Evolutionary conservation across 208 protist genomes (phyloP).

Genomic region (Acanthamoeba sp.): DNA sequence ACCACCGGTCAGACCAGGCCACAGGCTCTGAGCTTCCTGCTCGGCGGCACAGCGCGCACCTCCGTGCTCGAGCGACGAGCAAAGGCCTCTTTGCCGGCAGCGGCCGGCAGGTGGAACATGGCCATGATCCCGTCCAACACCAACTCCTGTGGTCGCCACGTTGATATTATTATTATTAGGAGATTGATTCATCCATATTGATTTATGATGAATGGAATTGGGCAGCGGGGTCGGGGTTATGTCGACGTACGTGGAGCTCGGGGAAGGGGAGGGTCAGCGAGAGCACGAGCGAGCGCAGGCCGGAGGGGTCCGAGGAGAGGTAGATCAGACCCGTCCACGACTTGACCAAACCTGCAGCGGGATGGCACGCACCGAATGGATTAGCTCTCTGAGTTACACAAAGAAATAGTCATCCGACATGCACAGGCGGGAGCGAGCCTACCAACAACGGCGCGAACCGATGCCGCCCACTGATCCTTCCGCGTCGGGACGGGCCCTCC

Average conservation of each 20-base stretch:
- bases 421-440: no score
- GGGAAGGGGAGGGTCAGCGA: conserved; percentile 50
- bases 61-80: not conserved
- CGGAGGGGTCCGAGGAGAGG: conserved; percentile 6
- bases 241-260: conserved; percentile 50
- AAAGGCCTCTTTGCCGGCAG: conserved; percentile 56
- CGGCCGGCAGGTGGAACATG: conserved; percentile 47
- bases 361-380: not conserved
- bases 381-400: not conserved
- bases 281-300: conserved; percentile 44
- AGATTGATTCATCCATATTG: no score
- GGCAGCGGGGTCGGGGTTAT: no score
- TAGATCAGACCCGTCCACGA: conserved; percentile 64
- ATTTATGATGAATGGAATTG: no score
- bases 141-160: conserved; percentile 16
- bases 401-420: no score
- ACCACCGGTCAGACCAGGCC: not conserved
- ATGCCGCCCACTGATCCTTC: conserved; percentile 24
- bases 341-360: not conserved
- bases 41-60: not conserved
- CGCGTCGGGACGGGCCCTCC: not conserved
- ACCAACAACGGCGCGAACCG: conserved; percentile 23
- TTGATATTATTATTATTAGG: no score
- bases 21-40: not conserved
- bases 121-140: conserved; percentile 43